These are phyloP conservation scores for Fusarium nurragi DNA, from an alignment of 2,329 filamentous ascomycete species.

Conservation along the genomic window DNA sequence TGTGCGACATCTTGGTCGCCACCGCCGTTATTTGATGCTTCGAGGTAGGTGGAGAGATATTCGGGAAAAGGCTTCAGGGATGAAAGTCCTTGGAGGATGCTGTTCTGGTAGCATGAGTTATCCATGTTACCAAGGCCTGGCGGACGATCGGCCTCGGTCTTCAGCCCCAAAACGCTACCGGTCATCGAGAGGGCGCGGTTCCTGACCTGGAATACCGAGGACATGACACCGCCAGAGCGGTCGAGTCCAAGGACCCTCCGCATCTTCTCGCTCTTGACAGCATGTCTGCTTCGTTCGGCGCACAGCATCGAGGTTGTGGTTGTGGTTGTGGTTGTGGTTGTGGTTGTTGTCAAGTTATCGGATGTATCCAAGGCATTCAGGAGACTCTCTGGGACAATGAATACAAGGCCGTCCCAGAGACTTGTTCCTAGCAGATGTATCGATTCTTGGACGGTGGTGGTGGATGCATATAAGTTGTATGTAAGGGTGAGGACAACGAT, in stretches of 20 bases:
- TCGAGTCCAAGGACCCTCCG: conserved; percentile 70
- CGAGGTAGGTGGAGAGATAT: conserved; percentile 66
- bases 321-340: conserved; percentile 51
- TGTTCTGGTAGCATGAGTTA: conserved; percentile 98
- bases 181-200: conserved; percentile 66
- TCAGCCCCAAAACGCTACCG: conserved; percentile 53
- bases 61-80: conserved; percentile 74
- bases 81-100: conserved; percentile 85
- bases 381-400: conserved; percentile 63
- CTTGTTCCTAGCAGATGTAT: conserved; percentile 51
- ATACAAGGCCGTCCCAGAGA: conserved; percentile 70
- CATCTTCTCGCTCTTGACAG: conserved; percentile 72
- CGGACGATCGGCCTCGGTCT: conserved; percentile 57
- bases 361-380: conserved; percentile 66
- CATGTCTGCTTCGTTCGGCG: conserved; percentile 55
- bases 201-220: conserved; percentile 66
- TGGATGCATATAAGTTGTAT: conserved; percentile 50
- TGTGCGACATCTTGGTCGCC: conserved; percentile 52
- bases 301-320: conserved; percentile 52
- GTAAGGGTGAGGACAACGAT: conserved; percentile 48
- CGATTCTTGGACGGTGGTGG: conserved; percentile 45
- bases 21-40: conserved; percentile 42
- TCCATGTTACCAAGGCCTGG: conserved; percentile 87
- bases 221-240: conserved; percentile 61
- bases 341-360: conserved; percentile 56